These are phyloP conservation scores for Lodderomyces metapsilosis DNA, from an alignment of 1,139 yeast genomes.

Conservation along the genomic window DNA sequence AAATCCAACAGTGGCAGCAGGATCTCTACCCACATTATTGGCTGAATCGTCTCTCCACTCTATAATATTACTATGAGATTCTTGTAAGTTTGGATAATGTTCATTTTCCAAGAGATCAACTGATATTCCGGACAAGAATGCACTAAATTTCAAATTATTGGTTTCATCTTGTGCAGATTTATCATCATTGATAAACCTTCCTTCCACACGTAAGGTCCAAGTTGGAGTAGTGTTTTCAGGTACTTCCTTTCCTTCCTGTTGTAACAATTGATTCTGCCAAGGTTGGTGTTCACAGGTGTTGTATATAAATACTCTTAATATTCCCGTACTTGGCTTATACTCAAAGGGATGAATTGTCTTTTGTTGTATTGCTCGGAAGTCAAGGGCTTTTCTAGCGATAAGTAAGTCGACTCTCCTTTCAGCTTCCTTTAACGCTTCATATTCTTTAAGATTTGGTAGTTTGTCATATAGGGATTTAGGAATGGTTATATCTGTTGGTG, in stretches of 20 bases:
- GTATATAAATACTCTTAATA: conserved; percentile 76
- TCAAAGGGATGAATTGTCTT: conserved; percentile 45
- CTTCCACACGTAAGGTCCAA: conserved; percentile 91
- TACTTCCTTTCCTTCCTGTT: conserved; percentile 20
- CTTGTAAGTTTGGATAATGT: conserved; percentile 38
- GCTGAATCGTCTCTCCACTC: conserved; percentile 41
- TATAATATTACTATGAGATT: conserved; percentile 33
- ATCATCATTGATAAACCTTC: conserved; percentile 54
- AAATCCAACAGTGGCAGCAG: conserved; percentile 44
- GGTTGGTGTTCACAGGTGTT: conserved; percentile 85
- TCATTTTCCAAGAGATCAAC: conserved; percentile 62
- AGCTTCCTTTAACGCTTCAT: conserved; percentile 69
- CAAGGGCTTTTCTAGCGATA: conserved; percentile 78
- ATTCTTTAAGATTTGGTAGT: conserved; percentile 73
- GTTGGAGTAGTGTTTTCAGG: conserved; percentile 38
- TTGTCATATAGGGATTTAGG: conserved; percentile 58
- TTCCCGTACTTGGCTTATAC: conserved; percentile 49
- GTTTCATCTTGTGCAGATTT: conserved; percentile 11
- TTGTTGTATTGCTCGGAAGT: conserved; percentile 71
- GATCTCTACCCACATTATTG: conserved; percentile 18
- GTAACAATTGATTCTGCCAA: conserved; percentile 66
- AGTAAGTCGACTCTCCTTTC: conserved; percentile 80
- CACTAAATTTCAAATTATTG: conserved; percentile 51
- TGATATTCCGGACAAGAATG: conserved; percentile 79
- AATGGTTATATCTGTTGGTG: conserved; percentile 73